Conservation (phyloP, 2,329 filamentous ascomycete species). For the Aspergillus udagawae region DNA sequence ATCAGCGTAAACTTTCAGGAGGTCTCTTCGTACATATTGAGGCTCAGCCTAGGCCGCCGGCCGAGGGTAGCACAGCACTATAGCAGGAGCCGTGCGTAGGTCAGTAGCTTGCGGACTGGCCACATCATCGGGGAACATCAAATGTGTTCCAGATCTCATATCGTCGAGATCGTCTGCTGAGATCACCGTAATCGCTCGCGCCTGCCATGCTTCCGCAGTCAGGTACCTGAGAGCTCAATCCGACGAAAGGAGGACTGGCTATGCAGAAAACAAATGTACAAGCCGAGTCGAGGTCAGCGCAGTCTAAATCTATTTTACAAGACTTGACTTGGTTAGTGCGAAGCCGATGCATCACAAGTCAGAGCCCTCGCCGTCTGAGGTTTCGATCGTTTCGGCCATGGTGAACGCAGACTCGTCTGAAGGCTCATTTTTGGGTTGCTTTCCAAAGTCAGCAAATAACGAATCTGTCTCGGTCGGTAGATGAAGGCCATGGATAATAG, state of each 20-base stretch:
- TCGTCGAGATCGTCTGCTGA: not conserved
- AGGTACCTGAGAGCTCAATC: not conserved
- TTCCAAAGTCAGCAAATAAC: constrained; percentile 21
- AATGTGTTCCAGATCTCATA: not conserved
- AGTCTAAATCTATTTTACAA: not conserved
- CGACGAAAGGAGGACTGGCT: not conserved
- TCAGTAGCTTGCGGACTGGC: too few relatives aligned
- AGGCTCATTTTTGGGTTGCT: not conserved
- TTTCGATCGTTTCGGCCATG: not conserved
- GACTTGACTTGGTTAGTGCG: not conserved
- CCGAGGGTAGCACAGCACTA: not conserved
- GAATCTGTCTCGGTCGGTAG: constrained; percentile 20
- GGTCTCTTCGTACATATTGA: not conserved
- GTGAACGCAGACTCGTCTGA: not conserved
- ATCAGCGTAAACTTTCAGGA: not conserved
- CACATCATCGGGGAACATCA: not conserved
- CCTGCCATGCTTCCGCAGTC: not conserved
- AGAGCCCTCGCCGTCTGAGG: not conserved
- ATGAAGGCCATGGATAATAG: constrained; percentile 12
- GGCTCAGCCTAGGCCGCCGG: not conserved
- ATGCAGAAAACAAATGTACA: not conserved
- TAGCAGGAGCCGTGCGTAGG: not conserved
- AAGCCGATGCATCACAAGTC: not conserved
- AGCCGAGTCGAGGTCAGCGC: not conserved
- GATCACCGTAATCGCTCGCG: not conserved